Evolutionary conservation across 75 land plant species (phyloP).

Genomic region (Sequoia sempervirens): DNA sequence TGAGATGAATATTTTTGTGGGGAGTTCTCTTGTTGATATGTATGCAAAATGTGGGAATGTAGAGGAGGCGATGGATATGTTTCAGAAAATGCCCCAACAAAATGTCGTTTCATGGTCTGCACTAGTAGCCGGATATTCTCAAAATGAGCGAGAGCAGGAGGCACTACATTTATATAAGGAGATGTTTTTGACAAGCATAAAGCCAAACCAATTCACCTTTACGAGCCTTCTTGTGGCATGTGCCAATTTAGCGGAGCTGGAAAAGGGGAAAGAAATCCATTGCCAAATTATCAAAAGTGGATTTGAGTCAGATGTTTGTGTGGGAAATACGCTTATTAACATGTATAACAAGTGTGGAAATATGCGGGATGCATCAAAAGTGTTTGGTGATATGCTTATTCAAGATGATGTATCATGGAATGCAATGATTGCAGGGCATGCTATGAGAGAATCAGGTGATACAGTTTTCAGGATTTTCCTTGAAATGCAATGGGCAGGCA

Average conservation of each 20-base stretch:
- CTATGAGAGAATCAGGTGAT: conserved; percentile 26
- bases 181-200: conserved; percentile 38
- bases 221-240: conserved; percentile 42
- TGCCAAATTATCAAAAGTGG: conserved; percentile 33
- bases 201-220: conserved; percentile 41
- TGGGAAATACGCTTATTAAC: conserved; percentile 36
- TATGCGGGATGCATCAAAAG: conserved; percentile 15
- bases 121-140: conserved; percentile 49
- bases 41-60: conserved; percentile 51
- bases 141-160: conserved; percentile 30
- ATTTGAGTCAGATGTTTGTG: conserved; percentile 17
- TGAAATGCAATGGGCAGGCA: conserved; percentile 18
- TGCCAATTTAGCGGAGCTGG: conserved; percentile 18
- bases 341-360: conserved; percentile 33
- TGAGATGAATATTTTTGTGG: conserved; percentile 25
- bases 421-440: conserved; percentile 42
- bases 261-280: conserved; percentile 36
- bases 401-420: conserved; percentile 34
- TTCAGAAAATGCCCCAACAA: conserved; percentile 25
- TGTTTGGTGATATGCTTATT: conserved; percentile 36
- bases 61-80: conserved; percentile 38
- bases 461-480: conserved; percentile 25
- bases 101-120: conserved; percentile 65
- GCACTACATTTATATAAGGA: conserved; percentile 30
- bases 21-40: conserved; percentile 44